Evolutionary conservation across 2,329 filamentous ascomycete genomes (phyloP), one percentile per base, ranked within the genome.

Genomic region (Cytospora piceicola): DNA sequence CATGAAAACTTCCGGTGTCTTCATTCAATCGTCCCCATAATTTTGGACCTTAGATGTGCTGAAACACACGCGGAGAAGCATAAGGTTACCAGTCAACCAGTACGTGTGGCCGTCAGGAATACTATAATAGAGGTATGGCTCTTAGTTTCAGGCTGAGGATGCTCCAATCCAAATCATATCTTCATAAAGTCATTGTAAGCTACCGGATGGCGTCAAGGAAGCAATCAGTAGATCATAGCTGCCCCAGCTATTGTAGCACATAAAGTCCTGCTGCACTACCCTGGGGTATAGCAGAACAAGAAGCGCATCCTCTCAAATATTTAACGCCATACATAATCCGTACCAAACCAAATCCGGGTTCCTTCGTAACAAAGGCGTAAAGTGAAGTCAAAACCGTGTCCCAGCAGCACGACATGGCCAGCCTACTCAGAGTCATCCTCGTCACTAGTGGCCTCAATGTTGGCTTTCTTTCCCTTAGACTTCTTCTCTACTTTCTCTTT

Each of bases 401-500:
- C 22, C 17, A 17, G 1, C 22, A 20, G 24, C 15, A 17, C 29
- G 5, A 20, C n/a, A 4, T 17, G 36, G 52, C 11, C n/a, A 20
- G 2, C 39, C 14, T 57, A 61, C 1, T 67, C 66, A 14, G 39
- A 54, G 22, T 68, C 58, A 36, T 79, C 77, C 22, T 88, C 85
- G 55, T 89, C 87, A 63, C 86, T 88, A 0, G 86, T 89, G 4
- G 83, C 83, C 60, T 89, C 87, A 55, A 89, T 88, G 69, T 89
- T 90, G 20, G 84, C 75, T 75, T 84, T 88, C 66, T 77, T 75
- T 30, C 73, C 58, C 68, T 76, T 75, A 53, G 71, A 70, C 36
- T 74, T 75, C 32, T 60, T 60, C 24, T 42, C 34, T 12, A 15
- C 34, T 36, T 14, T 57, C 61, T 69, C 69, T 61, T 76, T 75